Base-by-base conservation (phyloP, 352 stramenopile species). In the Thraustotheca clavata region DNA sequence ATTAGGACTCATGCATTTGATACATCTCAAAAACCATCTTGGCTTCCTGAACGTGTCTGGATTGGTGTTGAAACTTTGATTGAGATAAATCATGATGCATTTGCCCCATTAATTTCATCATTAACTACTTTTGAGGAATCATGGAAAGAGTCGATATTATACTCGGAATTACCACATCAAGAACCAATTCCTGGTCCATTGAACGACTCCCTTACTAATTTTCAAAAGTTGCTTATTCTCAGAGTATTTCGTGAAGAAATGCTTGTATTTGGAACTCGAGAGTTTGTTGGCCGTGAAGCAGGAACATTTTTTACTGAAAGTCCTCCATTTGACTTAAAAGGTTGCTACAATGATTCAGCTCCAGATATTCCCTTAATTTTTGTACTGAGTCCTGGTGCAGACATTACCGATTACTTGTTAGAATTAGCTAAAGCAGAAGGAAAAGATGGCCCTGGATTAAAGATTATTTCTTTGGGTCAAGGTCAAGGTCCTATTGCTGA, bases 381-480 rank as follows among this genome's bases (percentile, higher is more conserved):
- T 65, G 88, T 98, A 39, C 69, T 98, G 1, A 96, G 77, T 5
- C 87, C 90, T 22, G 93, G 93, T 35, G 93, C 92, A 0, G 93
- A 98, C 69, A 94, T 96, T 46, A 98, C 93, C 36, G 88, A 97
- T 65, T 98, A 97, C 54, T 72, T 98, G 3, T 68, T 97, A 18
- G 80, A 95, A 24, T 75, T 98, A 0, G 90, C 89, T 1, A 87
- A 94, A 47, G 74, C 88, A 57, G 91, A 96, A 55, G 88, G 85
- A 0, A 97, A 97, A 62, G 87, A 94, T 47, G 83, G 87, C 8
- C 70, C 77, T 0, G 84, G 77, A 0, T 75, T 97, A 27, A 91
- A 96, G 54, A 96, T 97, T 46, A 96, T 98, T 38, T 98, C 91
- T 32, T 76, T 98, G 14, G 93, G 93, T 26, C 93, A 98, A 60